Conservation (phyloP, 2,329 filamentous ascomycete species). For the Epichloe baconii region DNA sequence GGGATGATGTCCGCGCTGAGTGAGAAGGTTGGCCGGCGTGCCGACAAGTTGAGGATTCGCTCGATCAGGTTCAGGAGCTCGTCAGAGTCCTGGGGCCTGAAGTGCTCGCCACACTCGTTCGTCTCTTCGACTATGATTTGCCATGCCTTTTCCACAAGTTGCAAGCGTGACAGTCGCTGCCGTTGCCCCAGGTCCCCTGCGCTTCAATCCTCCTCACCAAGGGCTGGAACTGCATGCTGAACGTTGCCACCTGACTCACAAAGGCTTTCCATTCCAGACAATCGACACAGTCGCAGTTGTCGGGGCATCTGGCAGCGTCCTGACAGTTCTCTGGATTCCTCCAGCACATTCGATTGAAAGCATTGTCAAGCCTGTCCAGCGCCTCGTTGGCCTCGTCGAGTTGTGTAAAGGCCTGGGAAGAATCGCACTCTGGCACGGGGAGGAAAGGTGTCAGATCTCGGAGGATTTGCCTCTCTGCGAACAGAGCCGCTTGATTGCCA, state of each 20-base stretch:
- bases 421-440: neutral
- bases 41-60: neutral
- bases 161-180: neutral
- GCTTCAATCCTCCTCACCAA: neutral
- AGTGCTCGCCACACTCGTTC: neutral
- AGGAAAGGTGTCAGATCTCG: neutral
- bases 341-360: slow-evolving; percentile 1
- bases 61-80: slow-evolving; percentile 3
- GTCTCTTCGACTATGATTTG: neutral
- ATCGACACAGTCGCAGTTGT: neutral
- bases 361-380: slow-evolving; percentile 1
- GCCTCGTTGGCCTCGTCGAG: slow-evolving; percentile 3
- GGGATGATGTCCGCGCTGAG: slow-evolving; percentile 4
- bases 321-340: neutral
- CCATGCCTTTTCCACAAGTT: neutral
- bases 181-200: neutral
- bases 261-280: neutral
- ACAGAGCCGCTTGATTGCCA: slow-evolving; percentile 1
- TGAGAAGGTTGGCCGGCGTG: neutral
- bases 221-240: slow-evolving; percentile 1
- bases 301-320: neutral
- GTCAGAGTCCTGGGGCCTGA: neutral
- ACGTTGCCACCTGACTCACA: neutral
- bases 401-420: neutral
- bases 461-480: slow-evolving; percentile 1